Base-by-base conservation (phyloP, 108 stramenopile species). In the Nitzschia inconspicua region DNA sequence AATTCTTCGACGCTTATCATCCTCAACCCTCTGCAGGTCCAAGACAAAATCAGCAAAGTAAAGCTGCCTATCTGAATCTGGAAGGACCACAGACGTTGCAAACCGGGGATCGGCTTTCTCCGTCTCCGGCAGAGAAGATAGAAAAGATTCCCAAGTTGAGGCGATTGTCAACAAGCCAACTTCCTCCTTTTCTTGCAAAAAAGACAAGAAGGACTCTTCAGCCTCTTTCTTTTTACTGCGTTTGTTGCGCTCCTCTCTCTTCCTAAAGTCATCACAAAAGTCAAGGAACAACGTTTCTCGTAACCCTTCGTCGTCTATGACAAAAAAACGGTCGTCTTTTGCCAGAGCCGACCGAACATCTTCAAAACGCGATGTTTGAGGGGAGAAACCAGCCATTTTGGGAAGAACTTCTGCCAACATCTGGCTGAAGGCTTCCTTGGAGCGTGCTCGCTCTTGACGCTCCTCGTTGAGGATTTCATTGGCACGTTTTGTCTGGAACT, bases 401-500 rank as follows among this genome's bases (percentile, higher is more conserved):
- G 85, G 83, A 37, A 87, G 60, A 8, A 77, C 44, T 27, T 85
- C 85, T 14, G 75, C 66, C 14, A 93, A 52, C 41, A 91, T 57
- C 28, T 85, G 46, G 34, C 68, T 50, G 62, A 77, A 91, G 2
- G 84, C 85, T 60, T 83, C 85, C 61, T 84, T 86, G 40, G 85
- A 78, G 32, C 88, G 76, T 47, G 68, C 54, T 31, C 79, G 79
- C 61, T 87, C 91, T 67, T 84, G 72, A 14, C 91, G 80, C 47
- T 89, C 85, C 19, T 74, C 50, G 36, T 79, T 70, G 18, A 71
- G 57, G 24, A 89, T 58, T 52, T 93, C 91, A 50, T 93, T 93
- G 16, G 85, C 74, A 30, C 87, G 83, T 67, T 93, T 93, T 13
- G 91, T 93, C 61, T 89, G 88, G 68, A 85, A 93, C 47, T 93